Evolutionary conservation across 768 basidiomycete genomes (phyloP).

Genomic region (Fibroporia radiculosa): DNA sequence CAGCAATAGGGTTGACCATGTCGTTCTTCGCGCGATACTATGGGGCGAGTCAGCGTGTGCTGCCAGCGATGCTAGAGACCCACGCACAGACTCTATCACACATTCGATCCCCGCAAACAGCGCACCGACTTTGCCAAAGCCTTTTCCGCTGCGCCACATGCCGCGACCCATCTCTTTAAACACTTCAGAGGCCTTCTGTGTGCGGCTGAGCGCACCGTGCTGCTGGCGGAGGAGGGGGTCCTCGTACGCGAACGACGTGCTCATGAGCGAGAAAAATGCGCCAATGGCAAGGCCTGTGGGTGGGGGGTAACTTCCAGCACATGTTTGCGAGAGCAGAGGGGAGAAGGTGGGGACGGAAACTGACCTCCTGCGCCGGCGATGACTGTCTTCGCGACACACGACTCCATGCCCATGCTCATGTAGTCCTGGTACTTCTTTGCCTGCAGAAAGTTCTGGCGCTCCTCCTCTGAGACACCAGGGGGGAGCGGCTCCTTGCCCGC

Average conservation of each 20-base stretch:
- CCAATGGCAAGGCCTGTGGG: slow-evolving; percentile 80
- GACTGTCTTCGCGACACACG: slow-evolving; percentile 76
- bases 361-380: slow-evolving; percentile 79
- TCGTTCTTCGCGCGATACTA: slow-evolving; percentile 97
- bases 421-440: slow-evolving; percentile 72
- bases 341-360: slow-evolving; percentile 17
- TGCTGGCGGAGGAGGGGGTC: slow-evolving; percentile 76
- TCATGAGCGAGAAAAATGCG: slow-evolving; percentile 96
- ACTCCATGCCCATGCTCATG: slow-evolving; percentile 71
- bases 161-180: slow-evolving; percentile 92
- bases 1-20: slow-evolving; percentile 82
- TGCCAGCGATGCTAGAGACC: neutral
- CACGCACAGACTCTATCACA: slow-evolving; percentile 84
- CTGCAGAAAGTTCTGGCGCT: slow-evolving; percentile 57
- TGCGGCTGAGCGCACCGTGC: slow-evolving; percentile 46
- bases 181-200: slow-evolving; percentile 76
- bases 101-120: slow-evolving; percentile 95
- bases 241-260: slow-evolving; percentile 89
- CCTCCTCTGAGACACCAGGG: slow-evolving; percentile 75
- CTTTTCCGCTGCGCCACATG: slow-evolving; percentile 86
- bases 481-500: slow-evolving; percentile 87
- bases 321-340: slow-evolving; percentile 6
- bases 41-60: neutral
- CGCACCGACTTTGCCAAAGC: slow-evolving; percentile 91
- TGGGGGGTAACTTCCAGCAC: slow-evolving; percentile 11